Conservation (phyloP, 1,284 basidiomycete species). For the Pyrrhoderma lamaoense region DNA sequence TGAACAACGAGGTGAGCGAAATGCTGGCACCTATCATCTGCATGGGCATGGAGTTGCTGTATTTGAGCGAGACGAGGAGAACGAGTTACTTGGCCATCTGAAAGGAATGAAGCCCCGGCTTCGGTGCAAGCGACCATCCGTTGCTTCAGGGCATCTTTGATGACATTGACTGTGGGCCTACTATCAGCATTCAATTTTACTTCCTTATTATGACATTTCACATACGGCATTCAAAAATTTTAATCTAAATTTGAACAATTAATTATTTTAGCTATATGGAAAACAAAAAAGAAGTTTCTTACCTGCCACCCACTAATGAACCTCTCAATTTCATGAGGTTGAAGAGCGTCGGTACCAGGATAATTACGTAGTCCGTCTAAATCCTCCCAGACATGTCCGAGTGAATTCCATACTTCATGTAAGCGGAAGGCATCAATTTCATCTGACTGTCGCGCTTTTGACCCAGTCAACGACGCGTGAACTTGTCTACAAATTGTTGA, state of each 20-base stretch:
- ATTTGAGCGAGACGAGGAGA: slow-evolving; percentile 33
- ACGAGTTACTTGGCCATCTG: slow-evolving; percentile 22
- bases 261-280: background rate
- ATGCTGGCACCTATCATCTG: slow-evolving; percentile 45
- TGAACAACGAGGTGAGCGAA: slow-evolving; percentile 51
- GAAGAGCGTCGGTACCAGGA: slow-evolving; percentile 33
- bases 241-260: slow-evolving; percentile 41
- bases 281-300: slow-evolving; percentile 21
- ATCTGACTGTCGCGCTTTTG: slow-evolving; percentile 53
- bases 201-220: slow-evolving; percentile 7
- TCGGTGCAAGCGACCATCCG: slow-evolving; percentile 31
- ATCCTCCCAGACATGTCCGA: slow-evolving; percentile 75
- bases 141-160: slow-evolving; percentile 56
- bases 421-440: slow-evolving; percentile 53
- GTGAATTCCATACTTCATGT: slow-evolving; percentile 69
- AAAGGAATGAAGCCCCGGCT: slow-evolving; percentile 22
- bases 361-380: slow-evolving; percentile 55
- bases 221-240: slow-evolving; percentile 75
- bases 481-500: slow-evolving; percentile 67
- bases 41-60: slow-evolving; percentile 41
- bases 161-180: slow-evolving; percentile 49
- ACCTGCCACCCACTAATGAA: slow-evolving; percentile 68
- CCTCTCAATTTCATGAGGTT: slow-evolving; percentile 53
- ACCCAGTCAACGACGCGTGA: slow-evolving; percentile 67
- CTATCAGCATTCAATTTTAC: background rate